phyloP scores from a whole-genome alignment of 345 rosid species.

The Eucalyptus pumila region DNA sequence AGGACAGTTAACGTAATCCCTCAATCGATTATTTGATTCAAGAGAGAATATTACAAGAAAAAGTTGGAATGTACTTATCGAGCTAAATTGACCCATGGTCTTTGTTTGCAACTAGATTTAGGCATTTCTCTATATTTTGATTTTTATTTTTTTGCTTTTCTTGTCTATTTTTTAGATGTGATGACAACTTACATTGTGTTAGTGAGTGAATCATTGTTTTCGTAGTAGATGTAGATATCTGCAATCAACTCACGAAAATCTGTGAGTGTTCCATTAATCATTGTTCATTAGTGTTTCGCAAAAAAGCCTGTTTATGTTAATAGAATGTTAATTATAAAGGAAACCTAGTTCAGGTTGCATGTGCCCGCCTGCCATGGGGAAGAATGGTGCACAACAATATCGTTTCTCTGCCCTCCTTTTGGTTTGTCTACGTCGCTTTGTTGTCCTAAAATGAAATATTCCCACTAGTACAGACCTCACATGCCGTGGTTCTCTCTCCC shows the following conservation, averaged over 20 bases:
- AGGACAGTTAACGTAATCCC: neutral
- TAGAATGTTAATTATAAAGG: neutral
- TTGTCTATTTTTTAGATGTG: neutral
- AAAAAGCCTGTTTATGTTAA: neutral
- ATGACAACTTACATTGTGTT: neutral
- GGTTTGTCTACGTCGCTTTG: neutral
- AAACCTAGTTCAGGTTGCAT: neutral
- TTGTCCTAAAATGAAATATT: neutral
- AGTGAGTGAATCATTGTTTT: neutral
- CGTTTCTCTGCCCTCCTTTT: neutral
- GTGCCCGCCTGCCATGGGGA: neutral
- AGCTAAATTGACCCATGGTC: neutral
- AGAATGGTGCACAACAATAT: neutral
- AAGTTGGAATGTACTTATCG: neutral
- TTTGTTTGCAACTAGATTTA: neutral
- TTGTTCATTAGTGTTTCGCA: neutral
- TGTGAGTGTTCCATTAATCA: neutral
- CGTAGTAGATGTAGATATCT: neutral
- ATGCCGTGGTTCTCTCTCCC: neutral
- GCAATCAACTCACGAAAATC: neutral
- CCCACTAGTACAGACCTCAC: neutral
- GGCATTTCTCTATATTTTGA: neutral
- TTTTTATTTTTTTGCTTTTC: neutral
- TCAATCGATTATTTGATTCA: neutral
- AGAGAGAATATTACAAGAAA: neutral